phyloP scores from a whole-genome alignment of 2,329 filamentous ascomycete genomes.

The Pseudogymnoascus destructans region DNA sequence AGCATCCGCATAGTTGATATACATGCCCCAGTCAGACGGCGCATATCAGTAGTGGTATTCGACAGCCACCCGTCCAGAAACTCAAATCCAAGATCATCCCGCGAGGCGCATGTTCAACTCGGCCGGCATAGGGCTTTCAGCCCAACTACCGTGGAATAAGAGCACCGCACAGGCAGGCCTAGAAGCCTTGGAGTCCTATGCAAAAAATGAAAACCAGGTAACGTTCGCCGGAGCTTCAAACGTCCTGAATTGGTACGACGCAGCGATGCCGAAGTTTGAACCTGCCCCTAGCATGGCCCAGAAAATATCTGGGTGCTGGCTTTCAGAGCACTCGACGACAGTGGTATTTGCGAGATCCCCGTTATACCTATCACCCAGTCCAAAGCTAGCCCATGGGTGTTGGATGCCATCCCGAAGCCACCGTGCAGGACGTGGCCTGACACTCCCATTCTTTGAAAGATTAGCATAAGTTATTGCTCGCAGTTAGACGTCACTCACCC shows the following conservation, averaged over 20 bases:
- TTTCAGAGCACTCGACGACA: slow-evolving; percentile 19
- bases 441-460: slow-evolving; percentile 28
- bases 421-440: slow-evolving; percentile 36
- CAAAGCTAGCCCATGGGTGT: slow-evolving; percentile 38
- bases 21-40: neutral
- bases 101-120: neutral
- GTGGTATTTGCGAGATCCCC: slow-evolving; percentile 29
- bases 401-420: slow-evolving; percentile 32
- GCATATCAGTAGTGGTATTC: neutral
- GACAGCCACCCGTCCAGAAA: neutral
- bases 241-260: slow-evolving; percentile 24
- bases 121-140: no score
- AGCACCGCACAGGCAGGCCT: no score
- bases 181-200: no score
- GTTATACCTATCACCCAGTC: slow-evolving; percentile 36
- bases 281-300: slow-evolving; percentile 27
- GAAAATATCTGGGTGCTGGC: slow-evolving; percentile 22
- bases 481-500: slow-evolving; percentile 13
- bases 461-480: neutral
- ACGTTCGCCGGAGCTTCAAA: slow-evolving; percentile 25
- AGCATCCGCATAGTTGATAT: neutral
- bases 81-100: neutral
- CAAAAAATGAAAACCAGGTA: slow-evolving; percentile 19
- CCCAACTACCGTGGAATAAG: no score
- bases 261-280: slow-evolving; percentile 27